These are phyloP conservation scores for Candida jianshihensis DNA, from an alignment of 805 yeast species.

Conservation along the genomic window DNA sequence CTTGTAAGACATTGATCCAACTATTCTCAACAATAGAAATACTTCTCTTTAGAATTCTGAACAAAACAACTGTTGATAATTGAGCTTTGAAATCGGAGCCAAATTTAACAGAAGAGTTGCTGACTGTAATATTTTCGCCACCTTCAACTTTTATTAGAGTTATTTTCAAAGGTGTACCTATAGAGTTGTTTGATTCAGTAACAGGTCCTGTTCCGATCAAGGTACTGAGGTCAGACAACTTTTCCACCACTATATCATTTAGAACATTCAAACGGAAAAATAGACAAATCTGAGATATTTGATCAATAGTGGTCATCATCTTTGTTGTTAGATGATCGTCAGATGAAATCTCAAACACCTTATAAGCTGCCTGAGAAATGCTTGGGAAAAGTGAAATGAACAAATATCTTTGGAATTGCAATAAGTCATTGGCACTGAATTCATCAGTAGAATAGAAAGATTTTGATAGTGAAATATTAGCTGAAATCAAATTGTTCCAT, in stretches of 20 bases:
- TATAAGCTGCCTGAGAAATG: constrained; percentile 65
- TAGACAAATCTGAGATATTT: constrained; percentile 71
- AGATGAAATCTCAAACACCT: constrained; percentile 78
- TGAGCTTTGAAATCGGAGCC: constrained; percentile 93
- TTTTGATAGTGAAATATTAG: constrained; percentile 28
- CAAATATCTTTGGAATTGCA: constrained; percentile 65
- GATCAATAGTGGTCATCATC: constrained; percentile 83
- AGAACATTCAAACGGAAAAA: constrained; percentile 48
- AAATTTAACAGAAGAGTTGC: constrained; percentile 73
- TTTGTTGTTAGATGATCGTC: constrained; percentile 87
- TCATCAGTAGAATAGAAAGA: constrained; percentile 16
- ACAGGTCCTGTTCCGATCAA: constrained; percentile 35
- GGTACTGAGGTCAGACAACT: constrained; percentile 63
- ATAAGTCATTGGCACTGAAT: constrained; percentile 20
- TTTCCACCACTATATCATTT: constrained; percentile 60
- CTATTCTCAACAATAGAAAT: constrained; percentile 34
- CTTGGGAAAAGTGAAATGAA: constrained; percentile 59
- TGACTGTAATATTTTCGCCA: constrained; percentile 50
- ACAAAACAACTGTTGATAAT: constrained; percentile 76
- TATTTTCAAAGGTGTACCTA: constrained; percentile 10
- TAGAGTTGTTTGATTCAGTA: constrained; percentile 2
- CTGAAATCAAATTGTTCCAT: constrained; percentile 63
- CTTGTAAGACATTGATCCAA: constrained; percentile 57
- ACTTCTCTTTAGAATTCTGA: constrained; percentile 63
- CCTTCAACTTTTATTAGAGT: constrained; percentile 21